Evolutionary conservation across 768 basidiomycete genomes (phyloP).

Genomic region (Termitomyces titanicus): DNA sequence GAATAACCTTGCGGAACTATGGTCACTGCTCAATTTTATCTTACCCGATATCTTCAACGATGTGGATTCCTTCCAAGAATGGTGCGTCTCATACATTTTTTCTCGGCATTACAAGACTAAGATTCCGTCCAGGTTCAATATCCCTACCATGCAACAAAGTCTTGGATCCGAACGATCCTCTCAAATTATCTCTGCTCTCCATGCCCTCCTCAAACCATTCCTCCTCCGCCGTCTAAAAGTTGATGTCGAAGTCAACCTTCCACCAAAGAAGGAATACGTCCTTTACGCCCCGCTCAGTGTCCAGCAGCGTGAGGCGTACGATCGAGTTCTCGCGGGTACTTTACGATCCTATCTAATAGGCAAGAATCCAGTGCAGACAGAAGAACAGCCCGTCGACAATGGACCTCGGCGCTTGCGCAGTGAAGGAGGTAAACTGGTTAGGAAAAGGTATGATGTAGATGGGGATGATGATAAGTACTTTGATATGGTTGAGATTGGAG

Average conservation of each 20-base stretch:
- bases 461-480: slow-evolving; percentile 68
- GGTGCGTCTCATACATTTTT: slow-evolving; percentile 38
- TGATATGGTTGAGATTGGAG: slow-evolving; percentile 49
- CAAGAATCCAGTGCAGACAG: slow-evolving; percentile 25
- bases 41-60: slow-evolving; percentile 92
- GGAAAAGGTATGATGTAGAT: slow-evolving; percentile 51
- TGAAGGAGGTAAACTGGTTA: slow-evolving; percentile 28
- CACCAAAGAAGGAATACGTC: slow-evolving; percentile 93
- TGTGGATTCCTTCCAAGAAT: slow-evolving; percentile 85
- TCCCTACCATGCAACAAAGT: slow-evolving; percentile 56
- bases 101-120: neutral
- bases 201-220: slow-evolving; percentile 93
- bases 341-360: slow-evolving; percentile 62
- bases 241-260: slow-evolving; percentile 78
- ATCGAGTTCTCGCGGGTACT: slow-evolving; percentile 68
- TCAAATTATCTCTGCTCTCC: slow-evolving; percentile 73
- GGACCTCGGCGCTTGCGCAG: slow-evolving; percentile 29
- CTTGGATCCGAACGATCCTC: slow-evolving; percentile 57
- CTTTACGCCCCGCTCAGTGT: slow-evolving; percentile 86
- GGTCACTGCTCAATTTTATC: slow-evolving; percentile 95
- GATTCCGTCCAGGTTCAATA: slow-evolving; percentile 53
- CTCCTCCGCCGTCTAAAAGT: slow-evolving; percentile 86
- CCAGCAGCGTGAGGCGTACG: slow-evolving; percentile 82
- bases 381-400: slow-evolving; percentile 15
- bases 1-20: slow-evolving; percentile 95